Evolutionary conservation across 1,284 basidiomycete species (phyloP).

Genomic region (Hypsizygus ulmarius): DNA sequence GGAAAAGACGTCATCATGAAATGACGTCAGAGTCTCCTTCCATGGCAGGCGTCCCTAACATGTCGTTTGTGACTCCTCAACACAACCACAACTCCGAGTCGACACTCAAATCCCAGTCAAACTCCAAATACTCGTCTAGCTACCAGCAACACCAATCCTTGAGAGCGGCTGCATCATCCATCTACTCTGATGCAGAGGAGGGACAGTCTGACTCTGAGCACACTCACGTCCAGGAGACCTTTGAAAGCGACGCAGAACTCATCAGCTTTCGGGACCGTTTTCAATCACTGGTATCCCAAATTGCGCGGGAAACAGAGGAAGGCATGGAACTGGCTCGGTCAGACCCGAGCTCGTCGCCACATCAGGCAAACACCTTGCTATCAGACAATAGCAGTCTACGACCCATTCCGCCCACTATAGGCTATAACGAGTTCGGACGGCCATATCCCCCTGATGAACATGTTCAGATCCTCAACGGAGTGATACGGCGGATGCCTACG

Average conservation of each 20-base stretch:
- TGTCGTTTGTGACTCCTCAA: constrained; percentile 11
- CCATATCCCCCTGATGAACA: constrained; percentile 49
- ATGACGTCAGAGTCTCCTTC: constrained; percentile 22
- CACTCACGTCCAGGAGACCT: not conserved
- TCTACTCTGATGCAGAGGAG: constrained; percentile 11
- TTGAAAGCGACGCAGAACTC: constrained; percentile 31
- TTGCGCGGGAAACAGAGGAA: constrained; percentile 50
- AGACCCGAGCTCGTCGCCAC: constrained; percentile 17
- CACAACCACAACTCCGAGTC: constrained; percentile 27
- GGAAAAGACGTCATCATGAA: constrained; percentile 3
- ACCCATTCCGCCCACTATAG: constrained; percentile 28
- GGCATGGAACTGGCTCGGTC: constrained; percentile 37
- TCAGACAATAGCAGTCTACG: constrained; percentile 21
- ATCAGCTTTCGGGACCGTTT: constrained; percentile 48
- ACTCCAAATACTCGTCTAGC: constrained; percentile 19
- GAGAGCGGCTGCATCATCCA: constrained; percentile 4
- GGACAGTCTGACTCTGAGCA: constrained; percentile 1
- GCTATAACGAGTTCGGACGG: constrained; percentile 44
- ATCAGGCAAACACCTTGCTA: constrained; percentile 5
- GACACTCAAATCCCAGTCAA: constrained; percentile 23
- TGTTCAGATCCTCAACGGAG: constrained; percentile 57
- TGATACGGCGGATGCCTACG: constrained; percentile 72
- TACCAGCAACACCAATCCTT: constrained; percentile 8
- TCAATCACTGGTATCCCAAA: constrained; percentile 45
- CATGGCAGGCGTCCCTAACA: constrained; percentile 20